Evolutionary conservation across 192 early-diverging fungal genomes (phyloP).

Genomic region (Neocallimastix lanati): DNA sequence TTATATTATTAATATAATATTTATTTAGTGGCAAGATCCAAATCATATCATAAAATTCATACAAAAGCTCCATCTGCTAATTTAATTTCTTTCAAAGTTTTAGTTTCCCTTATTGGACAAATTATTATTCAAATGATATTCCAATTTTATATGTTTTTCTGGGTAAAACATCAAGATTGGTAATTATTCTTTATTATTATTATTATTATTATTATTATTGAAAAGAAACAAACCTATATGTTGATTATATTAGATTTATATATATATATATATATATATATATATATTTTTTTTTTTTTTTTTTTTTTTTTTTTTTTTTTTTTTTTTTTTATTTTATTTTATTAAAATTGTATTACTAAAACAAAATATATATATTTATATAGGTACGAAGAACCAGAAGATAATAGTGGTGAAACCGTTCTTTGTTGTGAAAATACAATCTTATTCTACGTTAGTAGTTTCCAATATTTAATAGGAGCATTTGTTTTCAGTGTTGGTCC

Average conservation of each 20-base stretch:
- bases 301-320: too few relatives aligned
- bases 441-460: conserved; percentile 76
- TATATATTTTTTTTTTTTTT: too few relatives aligned
- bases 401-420: conserved; percentile 50
- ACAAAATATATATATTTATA: background rate
- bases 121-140: conserved; percentile 63
- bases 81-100: conserved; percentile 73
- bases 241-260: too few relatives aligned
- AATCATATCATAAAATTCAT: conserved; percentile 49
- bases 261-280: too few relatives aligned
- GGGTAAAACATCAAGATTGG: conserved; percentile 54
- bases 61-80: conserved; percentile 75
- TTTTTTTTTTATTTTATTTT: too few relatives aligned
- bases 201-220: background rate
- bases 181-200: conserved; percentile 28
- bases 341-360: background rate
- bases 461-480: conserved; percentile 81
- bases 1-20: too few relatives aligned
- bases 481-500: conserved; percentile 89
- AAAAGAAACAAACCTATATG: too few relatives aligned
- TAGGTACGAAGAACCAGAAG: conserved; percentile 27
- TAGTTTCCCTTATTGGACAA: conserved; percentile 79
- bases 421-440: conserved; percentile 75
- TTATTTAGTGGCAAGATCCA: conserved; percentile 72
- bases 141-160: conserved; percentile 53